These are phyloP conservation scores for Cercospora zeina DNA, from an alignment of 2,329 filamentous ascomycete species.

Conservation along the genomic window DNA sequence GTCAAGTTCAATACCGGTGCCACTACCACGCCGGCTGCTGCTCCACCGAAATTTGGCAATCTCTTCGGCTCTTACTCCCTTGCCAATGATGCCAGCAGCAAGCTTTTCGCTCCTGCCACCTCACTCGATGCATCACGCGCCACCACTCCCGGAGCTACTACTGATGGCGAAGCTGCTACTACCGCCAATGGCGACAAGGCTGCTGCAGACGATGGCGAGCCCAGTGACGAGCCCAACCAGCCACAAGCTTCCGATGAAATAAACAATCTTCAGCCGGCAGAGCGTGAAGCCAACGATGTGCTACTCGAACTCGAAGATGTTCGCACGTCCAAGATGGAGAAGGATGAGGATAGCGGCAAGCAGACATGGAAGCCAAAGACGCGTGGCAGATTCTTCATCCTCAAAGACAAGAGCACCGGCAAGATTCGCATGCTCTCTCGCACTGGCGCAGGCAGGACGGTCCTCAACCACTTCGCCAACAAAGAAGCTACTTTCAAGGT, in stretches of 20 bases:
- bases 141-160: slow-evolving; percentile 51
- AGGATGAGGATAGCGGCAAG: slow-evolving; percentile 53
- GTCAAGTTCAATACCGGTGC: slow-evolving; percentile 49
- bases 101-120: slow-evolving; percentile 18
- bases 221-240: slow-evolving; percentile 32
- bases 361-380: slow-evolving; percentile 69
- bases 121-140: slow-evolving; percentile 48
- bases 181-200: slow-evolving; percentile 32
- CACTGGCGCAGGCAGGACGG: slow-evolving; percentile 41
- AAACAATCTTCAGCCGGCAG: slow-evolving; percentile 65
- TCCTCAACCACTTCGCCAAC: slow-evolving; percentile 27
- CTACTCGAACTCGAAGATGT: slow-evolving; percentile 67
- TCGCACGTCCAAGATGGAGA: slow-evolving; percentile 65
- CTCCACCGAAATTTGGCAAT: slow-evolving; percentile 25
- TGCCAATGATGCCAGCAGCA: slow-evolving; percentile 18
- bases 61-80: slow-evolving; percentile 6
- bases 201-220: slow-evolving; percentile 37
- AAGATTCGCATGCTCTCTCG: slow-evolving; percentile 69
- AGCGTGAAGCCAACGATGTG: slow-evolving; percentile 63
- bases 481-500: slow-evolving; percentile 25
- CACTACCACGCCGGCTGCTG: slow-evolving; percentile 32
- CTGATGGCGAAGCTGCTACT: slow-evolving; percentile 42
- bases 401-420: slow-evolving; percentile 71
- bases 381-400: slow-evolving; percentile 68
- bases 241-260: slow-evolving; percentile 64